phyloP scores from a whole-genome alignment of 495 filamentous ascomycete species.

The Talaromyces thailandensis region DNA sequence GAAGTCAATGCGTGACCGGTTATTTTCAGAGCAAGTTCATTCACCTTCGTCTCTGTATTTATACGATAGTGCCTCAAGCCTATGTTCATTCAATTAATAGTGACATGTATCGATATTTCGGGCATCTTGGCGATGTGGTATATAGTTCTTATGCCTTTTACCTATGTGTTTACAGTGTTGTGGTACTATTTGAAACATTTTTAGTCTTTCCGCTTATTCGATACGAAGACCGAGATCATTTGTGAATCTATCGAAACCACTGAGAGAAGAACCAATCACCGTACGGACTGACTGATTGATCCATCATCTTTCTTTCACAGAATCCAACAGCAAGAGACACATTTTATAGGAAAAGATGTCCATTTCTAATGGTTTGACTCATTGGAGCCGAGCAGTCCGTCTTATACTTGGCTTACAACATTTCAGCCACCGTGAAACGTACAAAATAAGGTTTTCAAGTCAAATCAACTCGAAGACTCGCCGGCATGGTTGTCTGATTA shows the following conservation, averaged over 20 bases:
- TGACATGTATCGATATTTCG: too few species aligned
- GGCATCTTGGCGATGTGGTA: too few species aligned
- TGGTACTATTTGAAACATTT: too few species aligned
- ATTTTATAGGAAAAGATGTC: background rate
- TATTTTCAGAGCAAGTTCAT: background rate
- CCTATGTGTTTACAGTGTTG: too few species aligned
- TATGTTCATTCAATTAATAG: background rate
- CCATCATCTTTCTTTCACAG: too few species aligned
- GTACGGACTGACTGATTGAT: too few species aligned
- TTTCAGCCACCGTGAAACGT: background rate
- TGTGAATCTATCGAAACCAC: too few species aligned
- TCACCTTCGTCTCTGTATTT: background rate
- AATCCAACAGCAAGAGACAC: too few species aligned
- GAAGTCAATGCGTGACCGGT: background rate
- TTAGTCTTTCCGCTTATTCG: too few species aligned
- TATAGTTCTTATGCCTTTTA: too few species aligned
- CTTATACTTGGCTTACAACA: background rate
- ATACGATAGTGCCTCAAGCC: background rate
- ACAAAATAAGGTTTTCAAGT: background rate
- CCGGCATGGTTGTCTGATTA: background rate
- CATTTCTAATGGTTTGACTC: background rate
- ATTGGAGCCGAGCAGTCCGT: background rate
- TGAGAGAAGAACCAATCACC: too few species aligned
- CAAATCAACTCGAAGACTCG: background rate
- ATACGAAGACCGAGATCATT: too few species aligned